Conservation (phyloP, 139 green algal genomes). For the Chlamydomonas eustigma region DNA sequence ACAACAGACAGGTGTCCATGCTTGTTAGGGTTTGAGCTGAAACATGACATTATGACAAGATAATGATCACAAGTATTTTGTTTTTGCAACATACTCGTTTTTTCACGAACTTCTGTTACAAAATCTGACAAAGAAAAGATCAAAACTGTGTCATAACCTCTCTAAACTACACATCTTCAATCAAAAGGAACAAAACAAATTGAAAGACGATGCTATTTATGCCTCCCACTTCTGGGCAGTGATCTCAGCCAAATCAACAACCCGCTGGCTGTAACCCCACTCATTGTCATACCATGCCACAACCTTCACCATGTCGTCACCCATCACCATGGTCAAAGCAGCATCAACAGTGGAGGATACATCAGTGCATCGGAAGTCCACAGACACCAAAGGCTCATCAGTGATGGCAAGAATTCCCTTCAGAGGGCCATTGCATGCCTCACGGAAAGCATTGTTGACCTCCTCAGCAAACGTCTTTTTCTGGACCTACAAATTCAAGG, state of each 20-base stretch:
- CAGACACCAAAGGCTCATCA: constrained; percentile 94
- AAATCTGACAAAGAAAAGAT: background rate
- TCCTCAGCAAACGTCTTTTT: constrained; percentile 99
- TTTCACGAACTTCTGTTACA: no score
- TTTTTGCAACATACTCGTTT: no score
- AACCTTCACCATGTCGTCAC: constrained; percentile 98
- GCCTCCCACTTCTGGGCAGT: constrained; percentile 61
- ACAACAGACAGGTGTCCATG: no score
- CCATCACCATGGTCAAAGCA: constrained; percentile 99
- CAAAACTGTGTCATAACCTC: background rate
- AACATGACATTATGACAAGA: no score
- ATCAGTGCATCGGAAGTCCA: constrained; percentile 85
- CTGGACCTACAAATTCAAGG: constrained; percentile 80
- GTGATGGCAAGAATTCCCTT: constrained; percentile 89
- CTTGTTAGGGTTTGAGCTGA: no score
- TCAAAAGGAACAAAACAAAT: background rate
- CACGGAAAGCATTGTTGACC: constrained; percentile 96
- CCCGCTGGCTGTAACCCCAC: constrained; percentile 90
- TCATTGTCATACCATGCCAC: constrained; percentile 92
- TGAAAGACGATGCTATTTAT: background rate
- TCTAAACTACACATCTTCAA: background rate
- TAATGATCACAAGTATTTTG: no score
- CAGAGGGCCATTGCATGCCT: constrained; percentile 74
- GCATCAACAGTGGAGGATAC: constrained; percentile 92
- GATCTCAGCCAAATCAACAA: constrained; percentile 94